Conservation (phyloP, 1,139 yeast genomes). For the Debaryomycetaceae sp. region DNA sequence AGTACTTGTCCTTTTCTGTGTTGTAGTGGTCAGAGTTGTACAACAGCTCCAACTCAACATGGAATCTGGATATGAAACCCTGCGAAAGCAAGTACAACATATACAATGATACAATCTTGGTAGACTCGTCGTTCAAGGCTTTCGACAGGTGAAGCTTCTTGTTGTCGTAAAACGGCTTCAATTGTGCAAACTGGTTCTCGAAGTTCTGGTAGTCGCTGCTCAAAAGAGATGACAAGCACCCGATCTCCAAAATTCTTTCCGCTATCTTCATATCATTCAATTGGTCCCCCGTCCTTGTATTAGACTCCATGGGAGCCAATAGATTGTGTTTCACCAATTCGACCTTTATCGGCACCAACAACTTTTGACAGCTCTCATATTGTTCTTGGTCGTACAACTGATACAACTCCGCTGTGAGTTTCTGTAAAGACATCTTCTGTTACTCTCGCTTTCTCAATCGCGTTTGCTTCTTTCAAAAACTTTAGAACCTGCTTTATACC, state of each 20-base stretch:
- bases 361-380: slow-evolving; percentile 54
- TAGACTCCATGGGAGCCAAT: slow-evolving; percentile 60
- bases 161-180: slow-evolving; percentile 68
- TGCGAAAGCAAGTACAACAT: slow-evolving; percentile 73
- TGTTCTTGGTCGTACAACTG: slow-evolving; percentile 58
- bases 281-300: slow-evolving; percentile 37
- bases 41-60: slow-evolving; percentile 79
- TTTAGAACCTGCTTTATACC: neutral
- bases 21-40: slow-evolving; percentile 47
- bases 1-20: slow-evolving; percentile 48
- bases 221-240: slow-evolving; percentile 74
- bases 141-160: slow-evolving; percentile 49
- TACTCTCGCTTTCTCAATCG: neutral
- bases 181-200: slow-evolving; percentile 69
- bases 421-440: slow-evolving; percentile 39
- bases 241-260: slow-evolving; percentile 80
- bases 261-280: slow-evolving; percentile 73
- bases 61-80: slow-evolving; percentile 84
- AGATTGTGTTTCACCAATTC: slow-evolving; percentile 76
- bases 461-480: neutral
- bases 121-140: slow-evolving; percentile 52
- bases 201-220: slow-evolving; percentile 60
- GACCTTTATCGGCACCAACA: slow-evolving; percentile 71
- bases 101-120: slow-evolving; percentile 75
- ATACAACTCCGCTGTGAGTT: slow-evolving; percentile 64